Evolutionary conservation across 2,329 filamentous ascomycete genomes (phyloP), one percentile per base, ranked within the genome.

Genomic region (Paecilomyces dactylethromorphus): DNA sequence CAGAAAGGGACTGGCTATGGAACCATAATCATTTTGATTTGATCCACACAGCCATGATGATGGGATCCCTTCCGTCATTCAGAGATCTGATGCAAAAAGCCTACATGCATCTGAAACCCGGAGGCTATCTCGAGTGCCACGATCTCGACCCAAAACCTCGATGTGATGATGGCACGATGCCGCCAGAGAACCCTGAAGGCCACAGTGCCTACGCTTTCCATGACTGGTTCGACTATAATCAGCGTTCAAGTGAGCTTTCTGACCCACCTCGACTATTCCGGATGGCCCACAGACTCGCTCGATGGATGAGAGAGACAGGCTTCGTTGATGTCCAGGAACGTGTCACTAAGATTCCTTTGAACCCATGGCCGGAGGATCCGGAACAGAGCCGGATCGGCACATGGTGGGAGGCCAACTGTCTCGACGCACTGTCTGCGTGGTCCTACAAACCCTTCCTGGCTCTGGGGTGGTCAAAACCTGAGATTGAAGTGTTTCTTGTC

Each of bases 1-100:
- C 81, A 3, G 84, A 86, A 66, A 76, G 79, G 1, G 81, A 88
- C 58, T 86, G 84, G 84, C 74, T 82, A 74, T 68, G 84, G 74
- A 74, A 78, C 4, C 65, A 74, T 0, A 65, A 78, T 58, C 66
- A 78, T 63, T 79, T 87, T 65, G 84, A 87, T 70, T 82, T 82
- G 60, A 79, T 88, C 59, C 85, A 87, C 70, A 79, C 82, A 1
- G 79, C 82, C 52, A 76, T 84, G 64, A 78, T 89, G 72, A 76
- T 78, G 1, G 86, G 86, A 21, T 79, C 80, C 54, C 81, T 87
- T 62, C 71, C 76, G 1, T 80, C 85, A 63, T 88, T 85, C 74
- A 74, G 77, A 21, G 71, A 78, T 11, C 72, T 88, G 7, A 80
- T 88, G 60, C 69, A 70, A 12, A 81, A 84, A 59, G 71, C 79